Percentiles rank a stretch among this genome's conserved stretches.
phyloP scores from a whole-genome alignment of 176 grass and related monocot species.

The Alopecurus myosuroides region DNA sequence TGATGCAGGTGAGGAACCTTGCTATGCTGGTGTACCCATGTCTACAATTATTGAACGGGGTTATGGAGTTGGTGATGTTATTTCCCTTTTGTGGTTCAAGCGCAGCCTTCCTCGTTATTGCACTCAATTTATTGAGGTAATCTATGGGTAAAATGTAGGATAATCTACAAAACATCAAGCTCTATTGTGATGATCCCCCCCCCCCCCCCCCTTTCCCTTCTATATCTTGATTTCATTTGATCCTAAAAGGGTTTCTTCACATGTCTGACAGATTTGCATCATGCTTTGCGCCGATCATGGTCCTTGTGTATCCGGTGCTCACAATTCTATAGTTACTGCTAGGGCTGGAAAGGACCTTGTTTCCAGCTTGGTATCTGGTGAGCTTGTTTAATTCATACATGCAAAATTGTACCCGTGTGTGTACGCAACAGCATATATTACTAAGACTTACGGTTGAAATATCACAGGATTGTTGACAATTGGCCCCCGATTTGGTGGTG shows the following conservation, averaged over 20 bases:
- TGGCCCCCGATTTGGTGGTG: constrained; percentile 95
- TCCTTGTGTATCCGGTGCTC: constrained; percentile 97
- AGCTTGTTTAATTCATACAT: constrained; percentile 26
- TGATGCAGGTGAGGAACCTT: constrained; percentile 89
- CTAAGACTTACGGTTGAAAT: not conserved
- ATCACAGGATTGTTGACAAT: constrained; percentile 86
- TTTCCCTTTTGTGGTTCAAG: constrained; percentile 99
- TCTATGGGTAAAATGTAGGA: constrained; percentile 4
- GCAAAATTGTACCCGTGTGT: not conserved
- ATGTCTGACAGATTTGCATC: constrained; percentile 71
- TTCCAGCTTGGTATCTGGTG: constrained; percentile 98
- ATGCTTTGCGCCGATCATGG: constrained; percentile 99
- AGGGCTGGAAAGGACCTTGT: constrained; percentile 96
- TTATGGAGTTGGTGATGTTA: constrained; percentile 97
- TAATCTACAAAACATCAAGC: not conserved
- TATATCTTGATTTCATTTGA: constrained; percentile 11
- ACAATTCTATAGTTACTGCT: constrained; percentile 95
- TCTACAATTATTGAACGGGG: constrained; percentile 93
- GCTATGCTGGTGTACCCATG: constrained; percentile 98
- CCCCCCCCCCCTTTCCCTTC: too few species aligned
- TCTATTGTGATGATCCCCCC: not conserved
- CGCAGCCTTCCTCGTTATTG: constrained; percentile 96
- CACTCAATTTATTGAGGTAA: constrained; percentile 98
- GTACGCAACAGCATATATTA: not conserved
- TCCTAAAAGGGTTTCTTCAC: constrained; percentile 9